Conservation (phyloP, 768 basidiomycete genomes). For the Termitomyces sp. region DNA sequence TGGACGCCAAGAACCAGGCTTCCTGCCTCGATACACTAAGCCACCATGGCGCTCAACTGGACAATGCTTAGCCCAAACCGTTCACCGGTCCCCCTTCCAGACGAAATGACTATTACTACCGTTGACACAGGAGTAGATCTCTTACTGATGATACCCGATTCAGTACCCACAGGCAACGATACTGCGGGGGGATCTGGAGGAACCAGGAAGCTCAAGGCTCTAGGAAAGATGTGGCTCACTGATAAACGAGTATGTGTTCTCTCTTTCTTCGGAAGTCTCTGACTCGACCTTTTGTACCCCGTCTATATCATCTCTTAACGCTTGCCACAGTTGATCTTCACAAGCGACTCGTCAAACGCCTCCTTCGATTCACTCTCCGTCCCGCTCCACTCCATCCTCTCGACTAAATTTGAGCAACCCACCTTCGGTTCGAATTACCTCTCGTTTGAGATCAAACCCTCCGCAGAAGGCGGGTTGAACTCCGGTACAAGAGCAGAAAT, state of each 20-base stretch:
- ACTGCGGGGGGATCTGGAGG: constrained; percentile 50
- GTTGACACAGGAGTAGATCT: constrained; percentile 56
- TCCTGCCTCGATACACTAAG: not conserved
- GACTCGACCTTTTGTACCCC: not conserved
- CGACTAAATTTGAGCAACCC: constrained; percentile 73
- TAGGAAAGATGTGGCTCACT: constrained; percentile 59
- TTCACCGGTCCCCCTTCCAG: constrained; percentile 56
- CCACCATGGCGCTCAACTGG: constrained; percentile 76
- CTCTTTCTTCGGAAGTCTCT: not conserved
- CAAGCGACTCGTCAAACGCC: constrained; percentile 25
- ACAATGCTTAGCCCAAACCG: constrained; percentile 56
- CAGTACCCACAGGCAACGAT: constrained; percentile 33
- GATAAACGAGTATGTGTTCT: constrained; percentile 60
- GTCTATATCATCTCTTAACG: not conserved
- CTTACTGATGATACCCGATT: constrained; percentile 51
- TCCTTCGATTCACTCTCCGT: constrained; percentile 46
- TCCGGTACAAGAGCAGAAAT: constrained; percentile 62
- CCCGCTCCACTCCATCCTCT: constrained; percentile 59
- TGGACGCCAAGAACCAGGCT: not conserved
- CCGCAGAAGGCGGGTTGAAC: constrained; percentile 60
- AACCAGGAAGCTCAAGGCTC: constrained; percentile 49
- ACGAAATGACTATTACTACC: constrained; percentile 54
- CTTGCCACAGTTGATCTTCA: constrained; percentile 58
- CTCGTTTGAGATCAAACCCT: constrained; percentile 59
- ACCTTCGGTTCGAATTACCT: constrained; percentile 67